These are phyloP conservation scores for Podila horticola DNA, from an alignment of 192 early-diverging fungal species.

Conservation along the genomic window DNA sequence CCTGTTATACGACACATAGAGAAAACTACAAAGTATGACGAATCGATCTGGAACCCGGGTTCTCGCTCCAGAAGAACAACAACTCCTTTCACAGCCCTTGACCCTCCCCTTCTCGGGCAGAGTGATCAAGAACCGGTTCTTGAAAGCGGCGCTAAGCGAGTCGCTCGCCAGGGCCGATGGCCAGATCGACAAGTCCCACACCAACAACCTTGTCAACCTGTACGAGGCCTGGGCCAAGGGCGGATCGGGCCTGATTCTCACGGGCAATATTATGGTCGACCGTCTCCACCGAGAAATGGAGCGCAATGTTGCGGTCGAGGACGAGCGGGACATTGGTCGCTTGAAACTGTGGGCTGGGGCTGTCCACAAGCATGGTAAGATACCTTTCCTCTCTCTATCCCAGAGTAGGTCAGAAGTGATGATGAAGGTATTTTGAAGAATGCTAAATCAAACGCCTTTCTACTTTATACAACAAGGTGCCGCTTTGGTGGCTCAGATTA, in stretches of 20 bases:
- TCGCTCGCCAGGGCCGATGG: slow-evolving; percentile 10
- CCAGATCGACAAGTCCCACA: slow-evolving; percentile 9
- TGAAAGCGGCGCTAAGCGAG: slow-evolving; percentile 13
- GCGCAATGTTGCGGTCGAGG: slow-evolving; percentile 11
- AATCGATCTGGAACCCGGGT: neutral
- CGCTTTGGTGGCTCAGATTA: slow-evolving; percentile 12
- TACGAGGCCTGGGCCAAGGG: slow-evolving; percentile 15
- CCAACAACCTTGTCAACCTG: neutral
- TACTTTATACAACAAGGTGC: slow-evolving; percentile 1
- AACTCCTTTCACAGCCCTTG: slow-evolving; percentile 10
- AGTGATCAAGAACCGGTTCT: slow-evolving; percentile 32
- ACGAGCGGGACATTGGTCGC: slow-evolving; percentile 10
- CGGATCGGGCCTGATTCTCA: slow-evolving; percentile 21
- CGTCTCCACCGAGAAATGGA: slow-evolving; percentile 9
- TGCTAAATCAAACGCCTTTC: neutral
- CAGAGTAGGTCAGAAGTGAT: no score
- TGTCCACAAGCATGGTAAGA: slow-evolving; percentile 20
- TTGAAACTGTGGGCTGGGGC: slow-evolving; percentile 12
- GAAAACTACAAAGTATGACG: neutral
- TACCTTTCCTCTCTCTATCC: neutral
- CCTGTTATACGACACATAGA: no score
- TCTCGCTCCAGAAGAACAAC: neutral
- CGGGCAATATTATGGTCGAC: slow-evolving; percentile 27
- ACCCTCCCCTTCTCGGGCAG: slow-evolving; percentile 21
- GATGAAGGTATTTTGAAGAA: no score